Evolutionary conservation across 1,139 yeast species (phyloP), one percentile per base, ranked within the genome.

Genomic region (Hansenula lynferdii): DNA sequence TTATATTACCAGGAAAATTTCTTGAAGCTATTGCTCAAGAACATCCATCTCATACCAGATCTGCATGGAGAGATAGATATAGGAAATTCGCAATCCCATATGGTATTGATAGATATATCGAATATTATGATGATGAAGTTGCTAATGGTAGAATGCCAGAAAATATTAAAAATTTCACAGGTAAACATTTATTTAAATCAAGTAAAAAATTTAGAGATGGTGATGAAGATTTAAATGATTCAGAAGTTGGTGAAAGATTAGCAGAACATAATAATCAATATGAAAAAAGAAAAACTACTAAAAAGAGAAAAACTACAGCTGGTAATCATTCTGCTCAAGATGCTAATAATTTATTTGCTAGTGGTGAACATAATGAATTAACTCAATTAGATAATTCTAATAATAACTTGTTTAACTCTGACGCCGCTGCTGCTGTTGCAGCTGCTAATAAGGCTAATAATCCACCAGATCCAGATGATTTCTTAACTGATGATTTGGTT

Each of bases 41-140:
- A 8, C 60, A 63, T 36, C 72, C 77, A 14, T 60, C 68, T 23
- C 89, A 82, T 56, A 65, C 83, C 5, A 69, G 70, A 39, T 72
- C 75, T 51, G 80, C 89, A 21, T 84, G 90, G 90, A 76, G 92
- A 57, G 92, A 83, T 56, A 69, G 92, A 44, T 83, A 75, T 56
- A 65, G 90, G 48, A 83, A 82, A 57, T 81, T 80, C 58, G 75
- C 81, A 20, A 57, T 74, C 7, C 67, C 67, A n/a, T 77, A 71
- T 50, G 85, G 87, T 21, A 65, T 82, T 34, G 75, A 72, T 41
- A 67, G 69, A 36, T 84, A 77, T 53, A 67, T 79, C 34, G 57
- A 61, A 8, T 77, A 80, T 53, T 82, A 77, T 56, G 76, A 77
- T 26, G 53, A 54, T 6, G 68, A 71, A 43, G 41, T 58, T 22